Evolutionary conservation across 345 rosid species (phyloP), one percentile per base, ranked within the genome.

Genomic region (Salix koriyanagi): DNA sequence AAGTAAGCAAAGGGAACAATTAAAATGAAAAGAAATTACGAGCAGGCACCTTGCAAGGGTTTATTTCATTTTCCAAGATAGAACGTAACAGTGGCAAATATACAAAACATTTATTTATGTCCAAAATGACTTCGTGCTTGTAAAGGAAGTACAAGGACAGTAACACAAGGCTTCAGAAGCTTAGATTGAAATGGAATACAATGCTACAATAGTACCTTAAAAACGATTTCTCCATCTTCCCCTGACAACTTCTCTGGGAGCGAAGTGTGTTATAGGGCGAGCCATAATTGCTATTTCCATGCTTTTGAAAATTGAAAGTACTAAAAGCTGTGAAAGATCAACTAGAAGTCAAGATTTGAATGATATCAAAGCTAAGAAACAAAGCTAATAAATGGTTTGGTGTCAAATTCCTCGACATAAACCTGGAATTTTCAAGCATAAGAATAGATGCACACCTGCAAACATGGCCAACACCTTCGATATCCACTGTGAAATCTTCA

Each of bases 161-260:
- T 56, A 11, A 56, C 28, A 56, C 14, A 58, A 10, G 28, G 28
- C 23, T 56, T 8, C 62, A n/a, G n/a, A 56, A 23, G 28, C 28
- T 56, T n/a, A 56, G 23, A 56, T 56, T 56, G 62, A 56, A 46
- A 46, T 1, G 23, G 62, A 56, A 56, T 37, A 65, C 6, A 46
- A 10, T 62, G 26, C 37, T 32, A 60, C n/a, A 73, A 76, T 42
- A 86, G 70, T 80, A 96, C 99, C 99, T 89, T 85, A 96, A 87
- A 86, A 96, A 92, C 54, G 99, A 94, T 83, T 96, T 96, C 88
- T 94, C 99, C 90, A 96, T 83, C 89, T 96, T 96, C 77, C 99
- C 99, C 70, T 96, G 98, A 70, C 94, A 94, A 79, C 99, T 96
- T 87, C 93, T 91, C 83, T 83, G 83, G 64, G 77, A 80, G 56